phyloP scores from a whole-genome alignment of 495 filamentous ascomycete genomes.

The Penicillium coffeae region DNA sequence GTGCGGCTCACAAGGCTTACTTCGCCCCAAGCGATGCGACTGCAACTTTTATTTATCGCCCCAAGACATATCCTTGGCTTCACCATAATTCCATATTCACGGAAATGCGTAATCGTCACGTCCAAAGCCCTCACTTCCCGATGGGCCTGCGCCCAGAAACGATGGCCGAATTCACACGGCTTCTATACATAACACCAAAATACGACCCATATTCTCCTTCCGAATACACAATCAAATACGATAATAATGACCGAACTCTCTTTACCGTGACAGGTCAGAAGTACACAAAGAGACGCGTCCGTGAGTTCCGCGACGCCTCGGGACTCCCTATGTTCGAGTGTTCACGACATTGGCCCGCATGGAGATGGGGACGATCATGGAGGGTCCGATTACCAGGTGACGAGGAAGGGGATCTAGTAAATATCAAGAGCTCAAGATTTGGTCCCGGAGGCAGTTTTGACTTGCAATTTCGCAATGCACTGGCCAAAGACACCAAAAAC shows the following conservation, averaged over 20 bases:
- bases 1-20: too few relatives aligned
- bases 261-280: slow-evolving; percentile 18
- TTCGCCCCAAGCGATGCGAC: too few relatives aligned
- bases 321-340: slow-evolving; percentile 20
- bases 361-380: slow-evolving; percentile 5
- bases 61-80: too few relatives aligned
- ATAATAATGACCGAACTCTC: slow-evolving; percentile 10
- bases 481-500: slow-evolving; percentile 1
- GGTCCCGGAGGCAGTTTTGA: not conserved
- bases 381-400: slow-evolving; percentile 16
- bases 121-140: not conserved
- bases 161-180: slow-evolving; percentile 8
- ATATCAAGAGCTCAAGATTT: slow-evolving; percentile 2
- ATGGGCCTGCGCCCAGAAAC: slow-evolving; percentile 3
- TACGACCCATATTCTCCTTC: slow-evolving; percentile 8
- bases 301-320: slow-evolving; percentile 20
- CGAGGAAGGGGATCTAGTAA: slow-evolving; percentile 9
- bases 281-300: slow-evolving; percentile 6
- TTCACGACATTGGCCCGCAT: not conserved
- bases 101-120: not conserved
- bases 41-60: too few relatives aligned
- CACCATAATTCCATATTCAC: not conserved
- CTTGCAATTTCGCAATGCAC: slow-evolving; percentile 13
- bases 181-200: slow-evolving; percentile 15
- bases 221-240: slow-evolving; percentile 16